phyloP scores from a whole-genome alignment of 228 moss, liverwort and hornwort genomes.

The Sphagnum magellanicum region DNA sequence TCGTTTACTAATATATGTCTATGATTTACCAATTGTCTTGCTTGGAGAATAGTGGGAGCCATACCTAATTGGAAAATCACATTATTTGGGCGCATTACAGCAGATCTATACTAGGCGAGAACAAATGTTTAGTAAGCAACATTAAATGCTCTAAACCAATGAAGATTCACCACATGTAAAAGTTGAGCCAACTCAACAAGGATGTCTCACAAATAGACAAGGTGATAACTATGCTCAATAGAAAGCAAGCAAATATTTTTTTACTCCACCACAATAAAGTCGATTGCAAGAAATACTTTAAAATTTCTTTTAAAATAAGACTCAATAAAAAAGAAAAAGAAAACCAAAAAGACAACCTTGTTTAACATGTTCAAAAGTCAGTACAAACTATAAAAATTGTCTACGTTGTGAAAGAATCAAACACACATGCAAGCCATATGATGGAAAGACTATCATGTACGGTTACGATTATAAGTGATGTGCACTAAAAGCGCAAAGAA shows the following conservation, averaged over 20 bases:
- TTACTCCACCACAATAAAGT: not conserved
- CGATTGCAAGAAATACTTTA: not conserved
- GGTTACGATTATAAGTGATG: not conserved
- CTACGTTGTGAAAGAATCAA: not conserved
- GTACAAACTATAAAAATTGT: constrained; percentile 2
- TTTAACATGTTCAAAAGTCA: not conserved
- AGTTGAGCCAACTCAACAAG: no score
- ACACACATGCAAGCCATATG: constrained; percentile 7
- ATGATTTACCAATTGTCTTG: no score
- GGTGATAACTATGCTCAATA: not conserved
- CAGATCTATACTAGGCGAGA: no score
- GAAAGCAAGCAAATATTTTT: not conserved
- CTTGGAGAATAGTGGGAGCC: no score
- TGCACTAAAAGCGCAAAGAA: constrained; percentile 7
- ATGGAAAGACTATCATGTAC: constrained; percentile 5
- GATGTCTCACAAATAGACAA: no score
- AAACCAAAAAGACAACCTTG: not conserved
- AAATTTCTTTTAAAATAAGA: not conserved
- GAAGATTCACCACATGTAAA: no score
- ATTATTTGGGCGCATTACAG: no score
- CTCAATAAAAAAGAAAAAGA: not conserved
- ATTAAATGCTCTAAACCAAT: no score
- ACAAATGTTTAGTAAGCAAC: no score
- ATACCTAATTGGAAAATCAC: no score
- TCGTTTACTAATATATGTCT: no score